These are phyloP conservation scores for Metarhizium anisopliae DNA, from an alignment of 2,329 filamentous ascomycete genomes.

Conservation along the genomic window DNA sequence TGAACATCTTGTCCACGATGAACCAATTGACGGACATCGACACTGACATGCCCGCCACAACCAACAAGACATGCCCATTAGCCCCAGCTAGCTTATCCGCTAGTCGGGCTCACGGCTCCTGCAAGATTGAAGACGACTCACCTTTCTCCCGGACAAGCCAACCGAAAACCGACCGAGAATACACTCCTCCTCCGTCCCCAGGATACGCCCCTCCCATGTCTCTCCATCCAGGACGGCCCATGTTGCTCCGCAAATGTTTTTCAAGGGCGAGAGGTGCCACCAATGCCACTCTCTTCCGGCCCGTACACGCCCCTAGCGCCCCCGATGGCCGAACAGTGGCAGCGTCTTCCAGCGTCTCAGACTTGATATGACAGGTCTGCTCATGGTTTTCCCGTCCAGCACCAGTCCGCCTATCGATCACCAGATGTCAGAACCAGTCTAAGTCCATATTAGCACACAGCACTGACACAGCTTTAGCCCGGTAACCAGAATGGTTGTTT, in stretches of 20 bases:
- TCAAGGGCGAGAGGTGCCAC: constrained; percentile 7
- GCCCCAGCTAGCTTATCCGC: background rate
- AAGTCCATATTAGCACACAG: constrained; percentile 9
- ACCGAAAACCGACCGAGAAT: background rate
- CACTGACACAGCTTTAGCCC: constrained; percentile 8
- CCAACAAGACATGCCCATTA: background rate
- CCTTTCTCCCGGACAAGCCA: background rate
- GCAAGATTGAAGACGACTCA: background rate
- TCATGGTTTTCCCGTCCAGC: constrained; percentile 12
- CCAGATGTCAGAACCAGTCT: constrained; percentile 9
- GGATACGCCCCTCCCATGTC: constrained; percentile 1
- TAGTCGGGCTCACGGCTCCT: background rate
- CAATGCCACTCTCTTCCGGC: background rate
- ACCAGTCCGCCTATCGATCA: constrained; percentile 17
- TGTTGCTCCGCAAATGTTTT: constrained; percentile 1
- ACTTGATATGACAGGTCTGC: constrained; percentile 27
- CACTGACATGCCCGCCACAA: background rate
- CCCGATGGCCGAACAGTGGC: constrained; percentile 11
- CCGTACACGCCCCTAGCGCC: background rate
- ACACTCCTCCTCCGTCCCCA: background rate
- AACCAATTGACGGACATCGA: background rate
- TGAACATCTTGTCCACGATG: background rate
- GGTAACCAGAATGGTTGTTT: constrained; percentile 12
- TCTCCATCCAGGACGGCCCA: background rate
- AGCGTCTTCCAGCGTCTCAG: constrained; percentile 17